phyloP scores from a whole-genome alignment of 495 filamentous ascomycete species.

The Penicillium taxi region DNA sequence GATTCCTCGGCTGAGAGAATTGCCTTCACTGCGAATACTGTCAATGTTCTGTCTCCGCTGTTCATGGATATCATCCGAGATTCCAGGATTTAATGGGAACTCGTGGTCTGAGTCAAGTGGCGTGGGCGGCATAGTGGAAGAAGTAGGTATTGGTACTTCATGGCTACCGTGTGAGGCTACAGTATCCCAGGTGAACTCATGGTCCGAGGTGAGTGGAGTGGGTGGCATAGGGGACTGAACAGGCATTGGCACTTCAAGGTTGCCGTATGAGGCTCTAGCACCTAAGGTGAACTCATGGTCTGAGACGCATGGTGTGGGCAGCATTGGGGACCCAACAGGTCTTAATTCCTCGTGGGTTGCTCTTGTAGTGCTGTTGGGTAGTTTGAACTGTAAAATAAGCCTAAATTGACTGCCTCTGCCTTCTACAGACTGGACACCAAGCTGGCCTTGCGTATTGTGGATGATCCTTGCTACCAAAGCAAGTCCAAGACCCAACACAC shows the following conservation, averaged over 20 bases:
- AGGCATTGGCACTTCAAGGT: neutral
- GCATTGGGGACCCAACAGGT: neutral
- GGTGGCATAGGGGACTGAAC: neutral
- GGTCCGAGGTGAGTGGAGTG: neutral
- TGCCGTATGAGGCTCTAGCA: too few relatives aligned
- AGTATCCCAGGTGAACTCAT: neutral
- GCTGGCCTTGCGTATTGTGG: slow-evolving; percentile 76
- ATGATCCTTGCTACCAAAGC: slow-evolving; percentile 74
- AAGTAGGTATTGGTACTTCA: too few relatives aligned
- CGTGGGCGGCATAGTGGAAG: slow-evolving; percentile 11
- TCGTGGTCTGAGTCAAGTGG: slow-evolving; percentile 21
- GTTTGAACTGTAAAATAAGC: slow-evolving; percentile 22
- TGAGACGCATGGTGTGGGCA: neutral
- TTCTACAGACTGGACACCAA: slow-evolving; percentile 74
- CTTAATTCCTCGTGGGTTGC: slow-evolving; percentile 4
- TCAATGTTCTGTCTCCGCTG: slow-evolving; percentile 30
- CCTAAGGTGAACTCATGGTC: neutral
- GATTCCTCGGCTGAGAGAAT: slow-evolving; percentile 49
- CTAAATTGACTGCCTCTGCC: slow-evolving; percentile 72
- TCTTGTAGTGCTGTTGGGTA: slow-evolving; percentile 13
- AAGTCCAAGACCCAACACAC: slow-evolving; percentile 66
- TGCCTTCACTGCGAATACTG: slow-evolving; percentile 47
- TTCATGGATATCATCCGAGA: slow-evolving; percentile 2
- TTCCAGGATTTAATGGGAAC: slow-evolving; percentile 24
- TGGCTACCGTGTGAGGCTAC: too few relatives aligned